Evolutionary conservation across 257 asterid species (phyloP), one percentile per base, ranked within the genome.

Genomic region (Lithospermum erythrorhizon): DNA sequence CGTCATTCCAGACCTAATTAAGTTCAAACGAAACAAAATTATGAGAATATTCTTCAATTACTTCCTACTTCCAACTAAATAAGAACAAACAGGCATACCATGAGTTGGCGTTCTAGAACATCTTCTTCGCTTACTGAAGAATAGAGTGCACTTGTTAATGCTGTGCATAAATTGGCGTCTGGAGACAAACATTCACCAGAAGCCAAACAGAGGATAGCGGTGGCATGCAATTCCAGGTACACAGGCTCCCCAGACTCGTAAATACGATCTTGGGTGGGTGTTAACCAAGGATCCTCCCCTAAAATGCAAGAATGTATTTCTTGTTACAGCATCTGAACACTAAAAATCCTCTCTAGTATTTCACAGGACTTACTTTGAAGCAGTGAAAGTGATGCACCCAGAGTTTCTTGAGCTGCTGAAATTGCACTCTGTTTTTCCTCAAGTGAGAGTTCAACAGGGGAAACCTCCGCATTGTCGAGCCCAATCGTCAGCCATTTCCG

Each of bases 141-240:
- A 82, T 82, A 91, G 55, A 91, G 83, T 58, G 97, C 90, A 64
- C 98, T 89, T 66, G 75, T 80, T 80, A 91, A 75, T 17, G 94
- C 73, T 54, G 98, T 77, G 76, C 95, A 86, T 79, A 84, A 68
- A 17, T 90, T 91, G 61, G 90, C 89, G 78, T 91, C 97, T 11
- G 95, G 97, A 59, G 74, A 48, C 86, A 88, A 67, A 75, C 86
- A 86, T 74, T 88, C 95, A 54, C 97, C 98, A 71, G 97, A 79
- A 68, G 97, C 89, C 55, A 75, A 75, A 73, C 85, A 86, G 41
- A 91, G 76, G 69, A 79, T 76, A 7, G 95, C 96, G 45, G 89
- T 82, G 64, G 95, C 96, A 74, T 86, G 96, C 76, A 91, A 76
- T 75, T 91, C 95, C 64, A 91, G 83, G 78, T 81, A 91, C 41